phyloP scores from a whole-genome alignment of 768 basidiomycete species.

The Roridomyces roridus region DNA sequence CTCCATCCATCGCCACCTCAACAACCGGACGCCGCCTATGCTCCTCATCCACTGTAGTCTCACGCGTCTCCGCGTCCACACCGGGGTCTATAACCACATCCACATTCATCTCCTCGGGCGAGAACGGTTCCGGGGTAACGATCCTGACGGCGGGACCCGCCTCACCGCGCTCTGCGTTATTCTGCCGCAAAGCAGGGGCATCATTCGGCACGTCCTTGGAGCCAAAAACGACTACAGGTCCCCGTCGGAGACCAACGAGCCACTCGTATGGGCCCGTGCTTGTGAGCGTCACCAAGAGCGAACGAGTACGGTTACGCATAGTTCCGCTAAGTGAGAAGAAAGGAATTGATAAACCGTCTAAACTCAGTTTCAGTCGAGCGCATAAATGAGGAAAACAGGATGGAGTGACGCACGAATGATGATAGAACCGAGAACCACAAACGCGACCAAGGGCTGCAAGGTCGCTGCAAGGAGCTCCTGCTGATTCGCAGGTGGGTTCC shows the following conservation, averaged over 20 bases:
- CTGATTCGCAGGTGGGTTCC: slow-evolving; percentile 66
- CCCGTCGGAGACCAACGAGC: slow-evolving; percentile 42
- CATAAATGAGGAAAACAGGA: background rate
- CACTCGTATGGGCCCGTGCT: slow-evolving; percentile 49
- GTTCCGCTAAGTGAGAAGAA: slow-evolving; percentile 63
- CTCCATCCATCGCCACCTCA: no score
- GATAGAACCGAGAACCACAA: slow-evolving; percentile 88
- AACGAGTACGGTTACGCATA: slow-evolving; percentile 51
- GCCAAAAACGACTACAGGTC: background rate
- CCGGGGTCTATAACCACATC: no score
- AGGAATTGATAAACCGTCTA: slow-evolving; percentile 75
- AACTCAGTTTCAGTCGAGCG: no score
- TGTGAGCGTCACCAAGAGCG: slow-evolving; percentile 50
- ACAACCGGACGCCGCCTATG: no score
- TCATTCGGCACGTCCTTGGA: no score
- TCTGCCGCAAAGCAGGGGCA: no score
- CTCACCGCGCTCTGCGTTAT: no score
- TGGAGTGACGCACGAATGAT: slow-evolving; percentile 64
- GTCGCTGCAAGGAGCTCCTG: slow-evolving; percentile 74
- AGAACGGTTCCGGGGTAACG: no score
- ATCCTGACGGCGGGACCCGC: no score
- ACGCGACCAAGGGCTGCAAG: slow-evolving; percentile 79
- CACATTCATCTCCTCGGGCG: no score
- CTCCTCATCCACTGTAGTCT: no score
- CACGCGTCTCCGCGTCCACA: no score